phyloP scores from a whole-genome alignment of 176 grass and related monocot species.

The Oryza punctata region DNA sequence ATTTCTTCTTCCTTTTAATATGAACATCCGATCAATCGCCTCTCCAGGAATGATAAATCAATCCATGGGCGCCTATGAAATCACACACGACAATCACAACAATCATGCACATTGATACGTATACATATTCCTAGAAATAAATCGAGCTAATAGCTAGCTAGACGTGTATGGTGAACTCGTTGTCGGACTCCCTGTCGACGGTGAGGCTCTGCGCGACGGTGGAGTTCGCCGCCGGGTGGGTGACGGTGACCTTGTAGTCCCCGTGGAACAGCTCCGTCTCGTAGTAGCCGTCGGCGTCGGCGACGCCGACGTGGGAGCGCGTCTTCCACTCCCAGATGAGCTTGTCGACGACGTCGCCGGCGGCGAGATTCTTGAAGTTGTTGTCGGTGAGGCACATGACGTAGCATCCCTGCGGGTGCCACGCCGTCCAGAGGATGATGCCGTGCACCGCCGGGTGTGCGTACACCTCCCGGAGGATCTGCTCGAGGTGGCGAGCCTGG shows the following conservation, averaged over 20 bases:
- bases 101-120: conserved; percentile 25
- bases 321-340: conserved; percentile 72
- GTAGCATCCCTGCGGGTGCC: conserved; percentile 63
- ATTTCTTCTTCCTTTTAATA: conserved; percentile 36
- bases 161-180: conserved; percentile 54
- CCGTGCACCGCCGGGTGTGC: conserved; percentile 88
- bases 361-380: conserved; percentile 71
- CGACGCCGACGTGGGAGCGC: conserved; percentile 19
- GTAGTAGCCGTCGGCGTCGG: conserved; percentile 57
- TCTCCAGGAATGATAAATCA: conserved; percentile 45
- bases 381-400: conserved; percentile 92
- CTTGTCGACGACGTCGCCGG: conserved; percentile 69
- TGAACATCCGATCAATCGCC: conserved; percentile 44
- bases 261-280: conserved; percentile 68
- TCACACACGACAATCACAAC: conserved; percentile 8
- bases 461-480: conserved; percentile 83
- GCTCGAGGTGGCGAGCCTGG: conserved; percentile 67
- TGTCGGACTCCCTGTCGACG: conserved; percentile 50
- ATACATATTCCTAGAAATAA: neutral
- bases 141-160: conserved; percentile 33
- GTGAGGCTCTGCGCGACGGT: conserved; percentile 56
- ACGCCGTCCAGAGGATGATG: conserved; percentile 82
- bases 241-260: conserved; percentile 68
- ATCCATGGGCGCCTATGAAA: conserved; percentile 43
- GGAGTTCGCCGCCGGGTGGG: conserved; percentile 51